Conservation (phyloP, 495 filamentous ascomycete species). For the Hypoxylon perforatum region DNA sequence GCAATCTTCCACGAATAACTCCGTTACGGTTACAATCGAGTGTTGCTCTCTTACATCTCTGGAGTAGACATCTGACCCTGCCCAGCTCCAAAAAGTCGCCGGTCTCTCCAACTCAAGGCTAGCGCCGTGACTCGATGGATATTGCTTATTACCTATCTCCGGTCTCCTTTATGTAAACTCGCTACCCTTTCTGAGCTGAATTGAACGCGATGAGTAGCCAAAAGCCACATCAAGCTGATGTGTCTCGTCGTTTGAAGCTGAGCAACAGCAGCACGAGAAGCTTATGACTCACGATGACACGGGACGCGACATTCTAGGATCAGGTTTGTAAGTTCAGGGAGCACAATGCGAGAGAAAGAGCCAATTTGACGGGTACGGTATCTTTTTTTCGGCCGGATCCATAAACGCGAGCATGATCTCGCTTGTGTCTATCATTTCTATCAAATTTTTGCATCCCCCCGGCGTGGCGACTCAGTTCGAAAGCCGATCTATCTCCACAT, state of each 20-base stretch:
- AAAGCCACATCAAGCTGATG: neutral
- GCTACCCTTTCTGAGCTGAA: neutral
- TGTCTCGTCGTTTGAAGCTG: neutral
- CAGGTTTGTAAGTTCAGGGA: too few relatives aligned
- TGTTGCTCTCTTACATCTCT: too few relatives aligned
- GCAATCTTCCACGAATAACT: too few relatives aligned
- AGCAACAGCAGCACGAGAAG: neutral
- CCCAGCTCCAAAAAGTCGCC: neutral
- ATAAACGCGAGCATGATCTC: neutral
- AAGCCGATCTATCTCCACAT: slow-evolving; percentile 4
- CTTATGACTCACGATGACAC: neutral
- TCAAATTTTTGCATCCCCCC: neutral
- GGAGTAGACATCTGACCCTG: neutral
- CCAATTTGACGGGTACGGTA: too few relatives aligned
- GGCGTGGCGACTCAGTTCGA: neutral
- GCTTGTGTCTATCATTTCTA: neutral
- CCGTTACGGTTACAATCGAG: too few relatives aligned
- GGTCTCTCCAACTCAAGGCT: slow-evolving; percentile 1
- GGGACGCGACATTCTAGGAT: too few relatives aligned
- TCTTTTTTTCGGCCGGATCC: too few relatives aligned
- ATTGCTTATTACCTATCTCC: neutral
- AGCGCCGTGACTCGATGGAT: neutral
- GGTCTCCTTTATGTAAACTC: neutral
- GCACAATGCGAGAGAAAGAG: too few relatives aligned
- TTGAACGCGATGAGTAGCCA: neutral